Evolutionary conservation across 2,329 filamentous ascomycete genomes (phyloP), one percentile per base, ranked within the genome.

Genomic region (Penicillium aurantiogriseum): DNA sequence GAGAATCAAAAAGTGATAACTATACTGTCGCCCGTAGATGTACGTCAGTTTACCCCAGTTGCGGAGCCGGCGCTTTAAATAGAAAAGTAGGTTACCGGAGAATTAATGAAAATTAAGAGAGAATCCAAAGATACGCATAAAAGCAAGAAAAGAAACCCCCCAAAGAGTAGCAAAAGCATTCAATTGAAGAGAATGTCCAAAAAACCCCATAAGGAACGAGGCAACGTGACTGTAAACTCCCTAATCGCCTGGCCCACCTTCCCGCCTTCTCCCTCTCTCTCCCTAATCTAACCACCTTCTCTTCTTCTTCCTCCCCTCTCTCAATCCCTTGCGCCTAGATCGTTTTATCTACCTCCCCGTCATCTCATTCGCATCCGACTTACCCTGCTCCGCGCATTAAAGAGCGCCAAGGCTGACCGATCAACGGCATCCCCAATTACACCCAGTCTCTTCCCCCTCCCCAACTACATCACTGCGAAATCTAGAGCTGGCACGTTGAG

Each of bases 201-300:
- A 39, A 36, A 33, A 17, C 2, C 13, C 33, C 29, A 42, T 17
- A 50, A 35, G 51, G 44, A 50, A 50, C 56, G 60, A 64, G 63
- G 61, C 62, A 67, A 67, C 65, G 65, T 67, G 65, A 67, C 65
- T 55, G 47, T 56, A 39, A 58, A 60, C 64, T 63, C 62, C 63
- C 60, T 65, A 66, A 66, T 65, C 60, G 62, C 31, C 31, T 57
- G 63, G 59, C 60, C 64, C 56, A 65, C 63, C 60, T 66, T 67
- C 60, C 60, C 61, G 57, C 62, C 59, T 60, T 61, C 53, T 54
- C 40, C 40, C 39, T 52, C 50, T 17, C 33, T 19, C 36, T 53
- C 63, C 58, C 63, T 66, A 51, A 63, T 59, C 56, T 56, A 60
- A 59, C 57, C 55, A 38, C 35, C 47, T 35, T 31, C 36, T 57